Evolutionary conservation across 1,284 basidiomycete genomes (phyloP).

Genomic region (Fistulinella cinereoalba): DNA sequence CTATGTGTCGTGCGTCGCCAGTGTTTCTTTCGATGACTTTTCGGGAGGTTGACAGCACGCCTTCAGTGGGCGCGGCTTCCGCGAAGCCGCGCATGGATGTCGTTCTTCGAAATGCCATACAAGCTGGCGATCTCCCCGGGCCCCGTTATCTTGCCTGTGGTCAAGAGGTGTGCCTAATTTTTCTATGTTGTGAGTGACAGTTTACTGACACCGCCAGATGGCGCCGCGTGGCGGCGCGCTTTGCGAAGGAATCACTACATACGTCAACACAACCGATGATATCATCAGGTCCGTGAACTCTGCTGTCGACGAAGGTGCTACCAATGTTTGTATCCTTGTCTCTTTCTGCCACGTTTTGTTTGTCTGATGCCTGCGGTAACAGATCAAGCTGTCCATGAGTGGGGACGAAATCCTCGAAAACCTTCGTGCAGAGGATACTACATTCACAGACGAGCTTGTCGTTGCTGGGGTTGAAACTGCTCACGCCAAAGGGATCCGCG

Average conservation of each 20-base stretch:
- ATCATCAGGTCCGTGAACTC: slow-evolving; percentile 15
- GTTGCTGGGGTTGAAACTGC: slow-evolving; percentile 32
- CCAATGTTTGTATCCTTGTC: slow-evolving; percentile 14
- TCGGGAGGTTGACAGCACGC: background rate
- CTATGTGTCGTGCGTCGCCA: slow-evolving; percentile 29
- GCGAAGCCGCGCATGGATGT: slow-evolving; percentile 32
- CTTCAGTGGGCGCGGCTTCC: slow-evolving; percentile 30
- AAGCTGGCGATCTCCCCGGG: slow-evolving; percentile 31
- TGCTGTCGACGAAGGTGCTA: slow-evolving; percentile 24
- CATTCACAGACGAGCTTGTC: slow-evolving; percentile 33
- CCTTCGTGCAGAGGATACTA: slow-evolving; percentile 35
- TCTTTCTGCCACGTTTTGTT: too few relatives aligned
- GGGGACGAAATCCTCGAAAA: slow-evolving; percentile 37
- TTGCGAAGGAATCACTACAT: slow-evolving; percentile 30
- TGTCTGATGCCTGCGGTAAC: too few relatives aligned
- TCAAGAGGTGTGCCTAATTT: slow-evolving; percentile 23
- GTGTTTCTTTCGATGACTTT: background rate
- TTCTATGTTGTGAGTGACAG: background rate
- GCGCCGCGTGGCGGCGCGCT: slow-evolving; percentile 32
- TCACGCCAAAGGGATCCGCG: slow-evolving; percentile 32
- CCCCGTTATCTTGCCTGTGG: slow-evolving; percentile 33
- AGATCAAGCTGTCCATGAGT: slow-evolving; percentile 33
- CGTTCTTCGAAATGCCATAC: slow-evolving; percentile 33
- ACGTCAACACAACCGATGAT: slow-evolving; percentile 26
- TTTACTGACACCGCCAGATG: slow-evolving; percentile 20